A percentile compares a stretch with the other conserved stretches of the same genome.
These are phyloP conservation scores for Backusella psychrophila DNA, from an alignment of 192 early-diverging fungal genomes.

Conservation along the genomic window DNA sequence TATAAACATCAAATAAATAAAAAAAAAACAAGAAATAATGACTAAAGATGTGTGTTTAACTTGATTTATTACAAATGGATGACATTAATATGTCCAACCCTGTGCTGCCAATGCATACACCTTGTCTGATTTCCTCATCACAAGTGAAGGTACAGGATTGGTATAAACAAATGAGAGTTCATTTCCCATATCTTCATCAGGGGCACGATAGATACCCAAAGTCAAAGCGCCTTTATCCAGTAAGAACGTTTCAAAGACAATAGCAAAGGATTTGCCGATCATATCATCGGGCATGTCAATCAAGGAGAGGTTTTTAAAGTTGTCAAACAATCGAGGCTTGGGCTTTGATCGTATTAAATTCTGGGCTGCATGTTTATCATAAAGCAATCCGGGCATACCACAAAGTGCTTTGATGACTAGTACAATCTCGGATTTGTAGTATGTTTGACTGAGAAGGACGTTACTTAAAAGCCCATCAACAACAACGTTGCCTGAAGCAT, in stretches of 20 bases:
- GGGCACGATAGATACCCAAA: conserved; percentile 48
- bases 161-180: conserved; percentile 66
- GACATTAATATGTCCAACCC: not conserved
- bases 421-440: conserved; percentile 55
- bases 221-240: conserved; percentile 52
- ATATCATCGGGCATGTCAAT: conserved; percentile 44
- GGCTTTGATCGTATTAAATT: not conserved
- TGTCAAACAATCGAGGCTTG: not conserved
- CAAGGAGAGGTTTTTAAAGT: conserved; percentile 36
- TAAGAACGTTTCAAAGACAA: conserved; percentile 50
- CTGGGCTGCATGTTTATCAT: not conserved
- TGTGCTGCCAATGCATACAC: conserved; percentile 54
- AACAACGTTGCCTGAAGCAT: conserved; percentile 64
- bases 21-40: not conserved
- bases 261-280: conserved; percentile 47
- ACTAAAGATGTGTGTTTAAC: not conserved
- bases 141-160: conserved; percentile 59
- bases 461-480: conserved; percentile 52
- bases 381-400: conserved; percentile 43
- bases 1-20: not conserved
- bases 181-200: conserved; percentile 50
- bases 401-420: conserved; percentile 61
- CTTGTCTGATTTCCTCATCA: conserved; percentile 50
- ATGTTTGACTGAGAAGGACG: conserved; percentile 48
- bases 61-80: not conserved